Base-by-base conservation (phyloP, 495 filamentous ascomycete species). In the Apiosordaria backusii region DNA sequence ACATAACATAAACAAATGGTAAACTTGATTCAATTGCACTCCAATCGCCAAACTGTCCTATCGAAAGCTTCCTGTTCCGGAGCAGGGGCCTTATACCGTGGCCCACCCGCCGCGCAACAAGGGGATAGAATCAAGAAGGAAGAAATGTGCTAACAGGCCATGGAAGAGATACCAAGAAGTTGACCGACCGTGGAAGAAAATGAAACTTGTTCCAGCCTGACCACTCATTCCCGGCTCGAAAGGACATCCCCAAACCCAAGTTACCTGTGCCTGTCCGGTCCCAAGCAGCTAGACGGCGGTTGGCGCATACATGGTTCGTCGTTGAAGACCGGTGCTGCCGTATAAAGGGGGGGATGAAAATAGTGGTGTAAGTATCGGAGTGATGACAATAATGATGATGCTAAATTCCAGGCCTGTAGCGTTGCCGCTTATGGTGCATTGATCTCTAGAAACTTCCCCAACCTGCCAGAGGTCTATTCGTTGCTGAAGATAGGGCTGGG, bases 1-100 rank as follows among this genome's bases (percentile, higher is more conserved):
- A 45, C 35, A 45, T 10, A 16, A 16, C n/a, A 45, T 13, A 19
- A 13, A 21, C 45, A 29, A 55, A 57, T 50, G 27, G 61, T 35
- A 57, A 65, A 19, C 50, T 78, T 73, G 75, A 76, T 80, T 81
- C 70, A 75, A 77, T 76, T 79, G 79, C 78, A 77, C 78, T 80
- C 69, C 67, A 68, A 67, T 69, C 67, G 64, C 68, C 70, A 68
- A 76, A 78, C 76, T 76, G 75, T 74, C 78, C 74, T 79, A 78
- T 81, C 74, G 74, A 79, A 79, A 72, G 23, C 60, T 66, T 68
- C 74, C 69, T 76, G 73, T 72, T 76, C 70, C 72, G 73, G 72
- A 77, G 52, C 52, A 23, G 52, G 35, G 5, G 2, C 35, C 35
- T 76, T 75, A 72, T 76, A 70, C 75, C 71, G 69, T 74, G 71